Conservation (phyloP, 2,329 filamentous ascomycete species). For the Penicillium sp. region DNA sequence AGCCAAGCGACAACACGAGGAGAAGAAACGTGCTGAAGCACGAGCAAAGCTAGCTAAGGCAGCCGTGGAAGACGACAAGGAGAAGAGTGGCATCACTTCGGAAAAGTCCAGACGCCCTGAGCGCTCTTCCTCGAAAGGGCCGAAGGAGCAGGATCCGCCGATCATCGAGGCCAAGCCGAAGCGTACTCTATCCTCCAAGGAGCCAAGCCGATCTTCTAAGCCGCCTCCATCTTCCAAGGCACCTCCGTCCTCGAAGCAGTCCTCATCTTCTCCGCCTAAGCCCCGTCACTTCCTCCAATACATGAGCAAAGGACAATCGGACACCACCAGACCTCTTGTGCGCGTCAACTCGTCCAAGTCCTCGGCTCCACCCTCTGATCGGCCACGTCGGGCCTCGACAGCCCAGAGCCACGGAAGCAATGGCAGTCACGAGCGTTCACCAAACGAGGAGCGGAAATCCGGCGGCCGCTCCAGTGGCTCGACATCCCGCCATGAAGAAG, state of each 20-base stretch:
- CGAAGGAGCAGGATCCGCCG: constrained; percentile 9
- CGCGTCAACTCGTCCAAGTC: constrained; percentile 39
- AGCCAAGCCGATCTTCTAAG: constrained; percentile 7
- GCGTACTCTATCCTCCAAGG: constrained; percentile 13
- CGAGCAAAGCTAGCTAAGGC: constrained; percentile 23
- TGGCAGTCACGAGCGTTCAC: constrained; percentile 13
- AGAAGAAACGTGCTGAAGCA: constrained; percentile 28
- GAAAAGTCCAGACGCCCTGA: constrained; percentile 21
- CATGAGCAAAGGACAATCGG: constrained; percentile 43
- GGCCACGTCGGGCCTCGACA: constrained; percentile 32
- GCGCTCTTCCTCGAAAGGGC: constrained; percentile 13
- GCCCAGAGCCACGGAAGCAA: constrained; percentile 30
- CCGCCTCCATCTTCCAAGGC: constrained; percentile 30
- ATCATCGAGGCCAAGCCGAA: constrained; percentile 14
- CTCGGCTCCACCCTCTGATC: constrained; percentile 31
- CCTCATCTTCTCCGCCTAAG: constrained; percentile 17
- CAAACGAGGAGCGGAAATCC: constrained; percentile 24
- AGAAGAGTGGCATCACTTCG: constrained; percentile 17
- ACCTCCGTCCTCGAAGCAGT: constrained; percentile 31
- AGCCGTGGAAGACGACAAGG: constrained; percentile 20
- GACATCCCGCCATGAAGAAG: constrained; percentile 32
- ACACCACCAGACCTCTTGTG: constrained; percentile 41
- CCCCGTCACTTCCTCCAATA: constrained; percentile 35
- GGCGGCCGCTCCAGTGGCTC: constrained; percentile 27
- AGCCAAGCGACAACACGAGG: constrained; percentile 36